These are phyloP conservation scores for Neonothopanus nambi DNA, from an alignment of 1,284 basidiomycete species.

Conservation along the genomic window DNA sequence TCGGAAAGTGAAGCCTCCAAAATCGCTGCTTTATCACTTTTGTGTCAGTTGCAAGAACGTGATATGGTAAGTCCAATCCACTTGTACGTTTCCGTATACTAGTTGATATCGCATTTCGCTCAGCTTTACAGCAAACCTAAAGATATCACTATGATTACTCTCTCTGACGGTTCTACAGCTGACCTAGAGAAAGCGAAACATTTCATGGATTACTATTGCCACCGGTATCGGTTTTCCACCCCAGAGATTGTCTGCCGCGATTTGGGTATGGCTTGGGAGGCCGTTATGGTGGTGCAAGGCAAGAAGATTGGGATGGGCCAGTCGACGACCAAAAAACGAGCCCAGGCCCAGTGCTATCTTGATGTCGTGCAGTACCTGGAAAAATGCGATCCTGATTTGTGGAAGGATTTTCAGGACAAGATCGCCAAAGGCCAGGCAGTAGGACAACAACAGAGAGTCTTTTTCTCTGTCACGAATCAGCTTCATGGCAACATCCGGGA, in stretches of 20 bases:
- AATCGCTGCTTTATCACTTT: constrained; percentile 72
- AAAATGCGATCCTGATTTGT: constrained; percentile 78
- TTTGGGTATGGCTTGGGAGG: constrained; percentile 60
- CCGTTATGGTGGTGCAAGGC: constrained; percentile 80
- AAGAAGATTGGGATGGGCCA: constrained; percentile 80
- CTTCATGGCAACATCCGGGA: constrained; percentile 78
- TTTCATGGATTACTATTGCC: constrained; percentile 97
- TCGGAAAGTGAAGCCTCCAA: constrained; percentile 73
- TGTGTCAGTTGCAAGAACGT: constrained; percentile 66
- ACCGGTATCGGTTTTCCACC: constrained; percentile 76
- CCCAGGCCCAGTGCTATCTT: constrained; percentile 78
- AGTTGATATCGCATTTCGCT: neutral
- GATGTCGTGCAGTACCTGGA: constrained; percentile 90
- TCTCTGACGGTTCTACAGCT: constrained; percentile 64
- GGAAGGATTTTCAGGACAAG: constrained; percentile 70
- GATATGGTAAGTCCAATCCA: constrained; percentile 47
- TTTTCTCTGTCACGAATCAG: constrained; percentile 67
- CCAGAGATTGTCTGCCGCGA: constrained; percentile 70
- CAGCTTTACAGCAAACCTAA: constrained; percentile 28
- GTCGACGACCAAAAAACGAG: constrained; percentile 73
- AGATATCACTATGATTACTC: constrained; percentile 32
- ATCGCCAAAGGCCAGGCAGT: constrained; percentile 66
- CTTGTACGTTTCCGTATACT: constrained; percentile 1
- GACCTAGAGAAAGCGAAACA: constrained; percentile 77
- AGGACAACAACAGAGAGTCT: constrained; percentile 71